Base-by-base conservation (phyloP, 2,329 filamentous ascomycete genomes). In the Septoria petroselini region DNA sequence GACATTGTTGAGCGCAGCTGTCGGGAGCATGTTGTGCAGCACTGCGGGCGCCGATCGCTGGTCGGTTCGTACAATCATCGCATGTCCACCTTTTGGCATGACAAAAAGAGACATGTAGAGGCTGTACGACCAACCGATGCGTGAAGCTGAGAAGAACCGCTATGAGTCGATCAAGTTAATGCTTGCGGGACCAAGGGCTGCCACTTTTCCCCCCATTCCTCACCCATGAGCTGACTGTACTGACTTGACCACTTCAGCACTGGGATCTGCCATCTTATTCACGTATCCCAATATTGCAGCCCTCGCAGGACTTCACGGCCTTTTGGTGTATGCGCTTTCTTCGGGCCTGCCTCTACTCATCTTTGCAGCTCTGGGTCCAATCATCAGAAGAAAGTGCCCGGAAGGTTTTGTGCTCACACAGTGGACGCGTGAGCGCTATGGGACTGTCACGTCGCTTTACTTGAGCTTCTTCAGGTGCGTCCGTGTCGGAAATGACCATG, bases 181-280 rank as follows among this genome's bases (percentile, higher is more conserved):
- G 85, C 88, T 93, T 93, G 88, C 88, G 88, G 91, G 88, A 84
- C 88, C 91, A 91, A 79, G 88, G 91, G 87, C 86, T 91, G 87
- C 87, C 87, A 86, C 86, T 88, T 82, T 69, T 64, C n/a, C 58
- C 65, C 64, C 74, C 55, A 51, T 71, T 73, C 68, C 70, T 68
- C 66, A 61, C 63, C 68, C 64, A 61, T 59, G 62, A 47, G 54
- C 55, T 58, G 50, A 47, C 53, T 50, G 23, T 39, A 52, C 48
- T 54, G 39, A 54, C 51, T 47, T 17, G 23, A 8, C 23, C 17
- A 29, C 27, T 27, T 18, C 30, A 93, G 88, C 84, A 61, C 82
- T 93, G 71, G 88, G 88, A 65, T 90, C 88, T 53, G 86, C 86
- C 43, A 91, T 93, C 54, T 75, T 93, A 7, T 91, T 91, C 69